Conservation (phyloP, 768 basidiomycete genomes). For the Ramaria sp. region DNA sequence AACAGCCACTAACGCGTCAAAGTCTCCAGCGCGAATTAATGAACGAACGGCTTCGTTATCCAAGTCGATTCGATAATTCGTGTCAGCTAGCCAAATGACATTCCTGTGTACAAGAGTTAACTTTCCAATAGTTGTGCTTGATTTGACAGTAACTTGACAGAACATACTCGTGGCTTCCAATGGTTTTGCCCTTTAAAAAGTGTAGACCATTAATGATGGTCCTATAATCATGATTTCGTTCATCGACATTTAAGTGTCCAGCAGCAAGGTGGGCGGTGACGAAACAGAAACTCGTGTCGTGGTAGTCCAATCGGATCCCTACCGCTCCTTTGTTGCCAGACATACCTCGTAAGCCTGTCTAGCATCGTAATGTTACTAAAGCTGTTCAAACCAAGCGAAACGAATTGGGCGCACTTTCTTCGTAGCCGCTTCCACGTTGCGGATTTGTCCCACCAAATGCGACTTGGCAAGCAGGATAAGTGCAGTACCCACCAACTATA, state of each 20-base stretch:
- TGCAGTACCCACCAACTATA: constrained; percentile 88
- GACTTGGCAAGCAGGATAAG: constrained; percentile 76
- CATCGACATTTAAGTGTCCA: constrained; percentile 83
- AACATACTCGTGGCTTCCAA: constrained; percentile 80
- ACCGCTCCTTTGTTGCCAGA: constrained; percentile 97
- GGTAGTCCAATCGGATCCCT: constrained; percentile 83
- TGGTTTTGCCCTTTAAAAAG: constrained; percentile 83
- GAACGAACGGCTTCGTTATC: constrained; percentile 71
- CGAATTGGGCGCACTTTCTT: constrained; percentile 65
- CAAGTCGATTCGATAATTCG: constrained; percentile 88
- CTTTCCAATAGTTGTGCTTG: constrained; percentile 4
- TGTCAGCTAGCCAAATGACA: constrained; percentile 89
- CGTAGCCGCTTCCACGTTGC: constrained; percentile 85
- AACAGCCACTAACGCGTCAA: constrained; percentile 62
- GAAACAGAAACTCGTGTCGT: constrained; percentile 90
- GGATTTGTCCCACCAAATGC: constrained; percentile 65
- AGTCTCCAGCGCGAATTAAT: constrained; percentile 52
- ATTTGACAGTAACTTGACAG: not conserved
- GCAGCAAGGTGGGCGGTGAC: constrained; percentile 94
- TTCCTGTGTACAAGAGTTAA: constrained; percentile 42
- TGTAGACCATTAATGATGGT: constrained; percentile 79
- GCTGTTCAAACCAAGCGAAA: not conserved
- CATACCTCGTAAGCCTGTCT: constrained; percentile 90
- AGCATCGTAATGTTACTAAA: not conserved
- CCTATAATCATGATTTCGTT: constrained; percentile 84